Base-by-base conservation (phyloP, 371 early-diverging fungal species). In the Actinomucor elegans region DNA sequence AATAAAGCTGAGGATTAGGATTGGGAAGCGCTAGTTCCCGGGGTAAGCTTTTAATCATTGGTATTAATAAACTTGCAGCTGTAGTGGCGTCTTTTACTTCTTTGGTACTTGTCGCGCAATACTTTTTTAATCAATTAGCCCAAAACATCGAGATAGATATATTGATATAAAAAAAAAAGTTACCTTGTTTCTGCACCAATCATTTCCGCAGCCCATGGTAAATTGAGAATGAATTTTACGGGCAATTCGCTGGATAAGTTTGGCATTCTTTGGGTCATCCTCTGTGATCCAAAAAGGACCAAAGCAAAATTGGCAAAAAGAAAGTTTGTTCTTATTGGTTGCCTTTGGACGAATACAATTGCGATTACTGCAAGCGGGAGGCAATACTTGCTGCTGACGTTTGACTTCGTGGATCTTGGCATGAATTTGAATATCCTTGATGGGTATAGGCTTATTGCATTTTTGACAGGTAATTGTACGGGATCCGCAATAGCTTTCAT, bases 401-500 rank as follows among this genome's bases (percentile, higher is more conserved):
- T 79, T 76, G 12, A 79, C 67, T 41, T 87, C 86, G 64, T 94
- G 95, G 29, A 90, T 64, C 47, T 80, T 77, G 29, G 83, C 83
- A 61, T 92, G 92, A 0, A 85, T 75, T 42, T 77, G 79, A 2
- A 92, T 84, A 46, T 92, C 88, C 69, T 91, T 92, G 59, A 95
- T 83, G 26, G 85, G 81, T 31, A 94, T 88, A 24, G 81, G 74
- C 26, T 75, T 65, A 2, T 73, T 62, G 61, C 96, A 95, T 61
- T 88, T 87, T 33, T 78, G 79, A 57, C 93, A 95, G 21, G 72
- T 67, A 34, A 94, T 91, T 0, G 94, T 92, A 14, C 94, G 78
- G 27, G 82, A 84, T 15, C 96, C 94, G 55, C 96, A 95, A 36
- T 88, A 88, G 43, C 87, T 82, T 63, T 95, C 96, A 64, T 95